Evolutionary conservation across 306 rosid species (phyloP), one percentile per base, ranked within the genome.

Genomic region (Citrullus amarus): DNA sequence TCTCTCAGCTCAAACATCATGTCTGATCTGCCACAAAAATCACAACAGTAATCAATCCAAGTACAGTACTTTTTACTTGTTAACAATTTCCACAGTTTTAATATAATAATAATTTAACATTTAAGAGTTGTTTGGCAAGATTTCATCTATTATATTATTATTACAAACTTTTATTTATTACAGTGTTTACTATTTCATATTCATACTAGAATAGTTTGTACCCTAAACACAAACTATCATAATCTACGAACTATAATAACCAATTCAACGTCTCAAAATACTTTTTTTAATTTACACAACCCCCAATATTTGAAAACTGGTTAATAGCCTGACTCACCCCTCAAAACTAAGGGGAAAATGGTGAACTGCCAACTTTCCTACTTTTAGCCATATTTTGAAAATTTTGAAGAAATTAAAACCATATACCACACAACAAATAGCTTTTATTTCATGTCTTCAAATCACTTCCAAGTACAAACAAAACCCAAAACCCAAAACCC

Each of bases 21-120:
- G 6, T 70, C 76, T 43, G 54, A 48, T 48, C 76, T 70, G 76
- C 76, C 76, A 70, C 76, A 48, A 46, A 67, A 44, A 70, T 70
- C 76, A 70, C 57, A 70, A 70, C 76, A 70, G 76, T 70, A 46
- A 70, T 46, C 43, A 48, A 48, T 48, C 53, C 11, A 46, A 46
- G 51, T 46, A 46, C 76, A 43, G 32, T 67, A 43, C 57, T 44
- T 22, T 43, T 44, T 16, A 22, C 28, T n/a, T 6, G 9, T 22
- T n/a, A 18, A 38, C 22, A 67, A 38, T 41, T 48, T 67, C 38
- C 48, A 18, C 28, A 59, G 6, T 10, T 59, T 59, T 57, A 57
- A 57, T 59, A 22, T 32, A 32, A 32, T 32, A 2, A 32, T 2
- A 32, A 32, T 32, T 32, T 32, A 32, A 32, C 51, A 11, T 46